phyloP scores from a whole-genome alignment of 1,284 basidiomycete genomes.

The Sparassis latifolia region DNA sequence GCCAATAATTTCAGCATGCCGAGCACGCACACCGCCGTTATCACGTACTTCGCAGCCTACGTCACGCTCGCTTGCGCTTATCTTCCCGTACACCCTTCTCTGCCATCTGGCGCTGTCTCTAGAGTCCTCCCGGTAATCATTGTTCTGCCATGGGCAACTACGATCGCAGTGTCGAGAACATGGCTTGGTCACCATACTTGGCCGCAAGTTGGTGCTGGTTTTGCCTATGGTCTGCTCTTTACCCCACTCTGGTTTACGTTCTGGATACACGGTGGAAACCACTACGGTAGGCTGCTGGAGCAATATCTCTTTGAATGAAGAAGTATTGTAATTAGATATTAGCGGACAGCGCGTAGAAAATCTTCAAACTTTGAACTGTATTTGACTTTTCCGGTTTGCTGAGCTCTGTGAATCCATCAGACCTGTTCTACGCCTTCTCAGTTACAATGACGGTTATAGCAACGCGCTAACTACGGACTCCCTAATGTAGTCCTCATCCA shows the following conservation, averaged over 20 bases:
- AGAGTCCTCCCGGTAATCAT: conserved; percentile 39
- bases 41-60: conserved; percentile 68
- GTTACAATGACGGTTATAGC: background rate
- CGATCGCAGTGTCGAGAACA: conserved; percentile 63
- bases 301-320: conserved; percentile 1
- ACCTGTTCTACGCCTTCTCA: no score
- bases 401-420: no score
- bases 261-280: conserved; percentile 37
- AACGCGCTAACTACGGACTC: conserved; percentile 1
- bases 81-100: conserved; percentile 44
- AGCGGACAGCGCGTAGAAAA: no score
- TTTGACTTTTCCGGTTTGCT: background rate
- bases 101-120: conserved; percentile 27
- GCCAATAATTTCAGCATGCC: conserved; percentile 60
- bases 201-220: conserved; percentile 68
- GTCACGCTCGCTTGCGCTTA: conserved; percentile 51
- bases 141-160: conserved; percentile 45
- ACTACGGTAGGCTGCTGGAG: conserved; percentile 20
- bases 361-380: background rate
- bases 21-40: conserved; percentile 78
- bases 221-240: conserved; percentile 48
- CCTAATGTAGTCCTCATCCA: conserved; percentile 2
- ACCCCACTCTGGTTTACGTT: conserved; percentile 55
- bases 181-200: conserved; percentile 81
- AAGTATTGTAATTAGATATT: no score